Percentiles rank a stretch among this genome's conserved stretches.
Evolutionary conservation across 2,329 filamentous ascomycete genomes (phyloP).

Genomic region (Fusarium sp.): DNA sequence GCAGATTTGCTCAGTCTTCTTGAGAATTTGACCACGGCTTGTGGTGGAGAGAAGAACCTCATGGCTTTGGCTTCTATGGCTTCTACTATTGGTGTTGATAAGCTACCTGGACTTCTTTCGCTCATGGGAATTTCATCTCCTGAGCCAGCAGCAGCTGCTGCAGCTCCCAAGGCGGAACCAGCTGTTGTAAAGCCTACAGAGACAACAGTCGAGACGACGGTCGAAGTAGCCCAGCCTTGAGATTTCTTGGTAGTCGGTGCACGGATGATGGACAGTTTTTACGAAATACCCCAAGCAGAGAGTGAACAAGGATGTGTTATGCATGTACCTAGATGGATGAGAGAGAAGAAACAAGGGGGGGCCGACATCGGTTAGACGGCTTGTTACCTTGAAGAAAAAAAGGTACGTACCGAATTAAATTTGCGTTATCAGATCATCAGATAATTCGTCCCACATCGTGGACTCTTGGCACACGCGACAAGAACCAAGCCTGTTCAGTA

Average conservation of each 20-base stretch:
- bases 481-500: neutral
- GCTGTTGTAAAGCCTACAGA: neutral
- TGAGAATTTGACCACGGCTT: neutral
- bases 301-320: neutral
- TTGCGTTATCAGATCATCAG: slow-evolving; percentile 50
- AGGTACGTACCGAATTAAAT: neutral
- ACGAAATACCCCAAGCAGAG: neutral
- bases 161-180: neutral
- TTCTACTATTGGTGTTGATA: neutral
- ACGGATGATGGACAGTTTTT: neutral
- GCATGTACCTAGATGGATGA: neutral
- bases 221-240: slow-evolving; percentile 3
- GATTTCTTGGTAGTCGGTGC: neutral
- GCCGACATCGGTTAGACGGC: slow-evolving; percentile 19
- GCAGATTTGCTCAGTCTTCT: neutral
- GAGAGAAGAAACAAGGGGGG: neutral
- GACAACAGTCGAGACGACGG: slow-evolving; percentile 5
- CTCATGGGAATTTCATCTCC: neutral
- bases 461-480: neutral
- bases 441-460: slow-evolving; percentile 40
- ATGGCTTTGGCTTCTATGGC: neutral
- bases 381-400: neutral
- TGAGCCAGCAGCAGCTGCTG: neutral
- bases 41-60: neutral
- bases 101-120: neutral